Evolutionary conservation across 2,329 filamentous ascomycete species (phyloP).

Genomic region (Periglandula ipomoeae): DNA sequence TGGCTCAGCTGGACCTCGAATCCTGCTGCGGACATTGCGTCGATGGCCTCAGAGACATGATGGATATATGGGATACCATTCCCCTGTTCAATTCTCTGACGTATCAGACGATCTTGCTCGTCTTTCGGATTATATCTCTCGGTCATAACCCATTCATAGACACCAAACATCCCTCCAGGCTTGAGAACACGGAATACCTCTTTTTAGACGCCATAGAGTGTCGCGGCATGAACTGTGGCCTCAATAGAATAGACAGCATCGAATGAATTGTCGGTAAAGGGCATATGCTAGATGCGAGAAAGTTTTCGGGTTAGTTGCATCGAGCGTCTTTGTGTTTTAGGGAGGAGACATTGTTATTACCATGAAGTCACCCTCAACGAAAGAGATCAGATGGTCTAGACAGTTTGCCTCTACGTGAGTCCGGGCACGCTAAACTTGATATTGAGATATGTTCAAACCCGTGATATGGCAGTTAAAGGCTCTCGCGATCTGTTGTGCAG

Average conservation of each 20-base stretch:
- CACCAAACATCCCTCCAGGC: conserved; percentile 87
- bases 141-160: conserved; percentile 97
- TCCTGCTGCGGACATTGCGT: conserved; percentile 73
- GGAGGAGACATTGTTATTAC: too few species aligned
- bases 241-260: conserved; percentile 93
- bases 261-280: conserved; percentile 78
- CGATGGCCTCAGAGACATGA: conserved; percentile 65
- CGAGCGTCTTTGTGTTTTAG: too few species aligned
- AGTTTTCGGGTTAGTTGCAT: too few species aligned
- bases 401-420: conserved; percentile 72
- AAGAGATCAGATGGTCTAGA: conserved; percentile 65
- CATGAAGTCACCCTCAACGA: conserved; percentile 94
- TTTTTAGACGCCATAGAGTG: conserved; percentile 77
- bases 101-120: conserved; percentile 72
- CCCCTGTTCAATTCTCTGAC: conserved; percentile 83
- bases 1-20: conserved; percentile 56
- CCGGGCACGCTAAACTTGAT: conserved; percentile 84
- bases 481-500: conserved; percentile 88
- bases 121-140: conserved; percentile 85
- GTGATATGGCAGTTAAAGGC: conserved; percentile 80
- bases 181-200: conserved; percentile 88
- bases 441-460: conserved; percentile 95
- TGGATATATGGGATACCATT: conserved; percentile 95
- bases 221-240: conserved; percentile 84
- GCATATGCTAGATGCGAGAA: conserved; percentile 69